These are phyloP conservation scores for Colletotrichum musicola DNA, from an alignment of 2,329 filamentous ascomycete species.

Conservation along the genomic window DNA sequence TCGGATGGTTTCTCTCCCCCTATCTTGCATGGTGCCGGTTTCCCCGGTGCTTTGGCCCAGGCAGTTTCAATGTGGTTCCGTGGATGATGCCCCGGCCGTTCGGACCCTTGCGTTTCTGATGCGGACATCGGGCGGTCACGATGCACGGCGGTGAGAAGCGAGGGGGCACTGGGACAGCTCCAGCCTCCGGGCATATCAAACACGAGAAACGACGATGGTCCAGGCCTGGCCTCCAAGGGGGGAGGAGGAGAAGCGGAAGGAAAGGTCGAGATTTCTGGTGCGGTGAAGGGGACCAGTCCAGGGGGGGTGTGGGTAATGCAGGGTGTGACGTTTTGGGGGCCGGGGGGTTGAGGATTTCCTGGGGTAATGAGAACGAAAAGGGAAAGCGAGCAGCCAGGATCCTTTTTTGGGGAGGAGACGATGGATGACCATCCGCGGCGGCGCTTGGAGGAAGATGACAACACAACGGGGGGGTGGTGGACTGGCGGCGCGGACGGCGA, in stretches of 20 bases:
- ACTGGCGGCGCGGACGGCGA: too few relatives aligned
- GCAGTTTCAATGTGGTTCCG: slow-evolving; percentile 25
- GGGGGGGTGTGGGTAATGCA: neutral
- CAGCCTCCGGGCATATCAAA: neutral
- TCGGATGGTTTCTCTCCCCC: slow-evolving; percentile 10
- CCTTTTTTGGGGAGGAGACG: too few relatives aligned
- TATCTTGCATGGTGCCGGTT: slow-evolving; percentile 3
- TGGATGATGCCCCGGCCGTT: neutral
- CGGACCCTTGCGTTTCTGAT: neutral
- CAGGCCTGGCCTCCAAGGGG: neutral
- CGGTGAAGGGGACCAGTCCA: neutral
- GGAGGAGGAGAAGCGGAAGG: neutral
- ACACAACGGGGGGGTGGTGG: too few relatives aligned
- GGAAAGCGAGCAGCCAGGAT: too few relatives aligned
- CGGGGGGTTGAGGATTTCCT: too few relatives aligned
- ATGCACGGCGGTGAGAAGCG: slow-evolving; percentile 5
- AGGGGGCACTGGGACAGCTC: neutral
- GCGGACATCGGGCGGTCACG: neutral
- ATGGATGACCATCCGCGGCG: too few relatives aligned
- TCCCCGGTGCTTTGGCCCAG: slow-evolving; percentile 26
- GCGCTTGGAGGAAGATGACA: too few relatives aligned
- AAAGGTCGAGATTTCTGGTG: neutral
- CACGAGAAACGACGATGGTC: slow-evolving; percentile 1
- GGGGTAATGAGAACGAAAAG: too few relatives aligned
- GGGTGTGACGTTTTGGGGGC: too few relatives aligned